These are phyloP conservation scores for Phylloporus scabripes DNA, from an alignment of 768 basidiomycete species.

Conservation along the genomic window DNA sequence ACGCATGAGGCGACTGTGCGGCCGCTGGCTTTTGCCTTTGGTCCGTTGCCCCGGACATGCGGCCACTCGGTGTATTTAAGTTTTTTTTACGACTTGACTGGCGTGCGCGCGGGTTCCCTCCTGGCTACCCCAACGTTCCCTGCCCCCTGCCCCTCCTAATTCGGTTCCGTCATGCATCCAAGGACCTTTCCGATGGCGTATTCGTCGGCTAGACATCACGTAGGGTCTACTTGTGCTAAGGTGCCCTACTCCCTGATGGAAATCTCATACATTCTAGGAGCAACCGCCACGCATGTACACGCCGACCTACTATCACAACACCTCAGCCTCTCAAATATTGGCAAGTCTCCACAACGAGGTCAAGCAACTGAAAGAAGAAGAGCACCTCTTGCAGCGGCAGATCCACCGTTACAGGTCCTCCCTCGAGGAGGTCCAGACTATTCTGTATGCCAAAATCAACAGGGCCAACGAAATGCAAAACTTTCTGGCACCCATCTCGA, in stretches of 20 bases:
- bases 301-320: conserved; percentile 11
- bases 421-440: conserved; percentile 14
- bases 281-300: conserved; percentile 7
- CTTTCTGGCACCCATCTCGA: conserved; percentile 26
- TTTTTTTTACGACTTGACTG: background rate
- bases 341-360: conserved; percentile 18
- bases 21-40: conserved; percentile 22
- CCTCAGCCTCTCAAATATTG: conserved; percentile 16
- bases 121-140: conserved; percentile 11
- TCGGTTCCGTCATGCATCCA: conserved; percentile 14
- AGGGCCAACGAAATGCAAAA: conserved; percentile 29
- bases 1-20: conserved; percentile 14
- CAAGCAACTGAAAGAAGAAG: conserved; percentile 11
- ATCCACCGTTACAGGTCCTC: conserved; percentile 11
- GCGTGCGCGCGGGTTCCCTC: conserved; percentile 13
- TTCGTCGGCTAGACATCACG: conserved; percentile 18
- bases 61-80: conserved; percentile 21
- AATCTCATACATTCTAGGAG: conserved; percentile 11
- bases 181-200: conserved; percentile 9
- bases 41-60: conserved; percentile 14
- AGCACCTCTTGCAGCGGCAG: conserved; percentile 12
- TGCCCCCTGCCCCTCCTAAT: background rate
- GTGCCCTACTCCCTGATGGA: conserved; percentile 6
- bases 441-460: conserved; percentile 14
- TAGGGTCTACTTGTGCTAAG: conserved; percentile 8